Conservation (phyloP, 2,329 filamentous ascomycete genomes). For the Fusarium setosum region DNA sequence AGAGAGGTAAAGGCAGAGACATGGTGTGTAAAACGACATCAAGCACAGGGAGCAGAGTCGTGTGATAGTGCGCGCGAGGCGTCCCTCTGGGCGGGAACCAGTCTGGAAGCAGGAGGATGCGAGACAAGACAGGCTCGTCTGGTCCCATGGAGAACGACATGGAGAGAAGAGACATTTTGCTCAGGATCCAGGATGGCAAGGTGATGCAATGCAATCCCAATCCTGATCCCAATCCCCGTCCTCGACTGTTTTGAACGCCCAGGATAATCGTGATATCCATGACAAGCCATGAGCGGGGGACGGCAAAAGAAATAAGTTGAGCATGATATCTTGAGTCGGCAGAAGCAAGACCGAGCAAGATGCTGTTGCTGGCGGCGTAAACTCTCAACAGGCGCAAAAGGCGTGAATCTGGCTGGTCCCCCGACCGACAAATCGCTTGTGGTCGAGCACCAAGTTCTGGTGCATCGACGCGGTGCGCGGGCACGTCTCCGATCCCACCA, state of each 20-base stretch:
- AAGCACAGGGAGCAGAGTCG: constrained; percentile 26
- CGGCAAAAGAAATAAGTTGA: constrained; percentile 25
- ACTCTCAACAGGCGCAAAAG: constrained; percentile 3
- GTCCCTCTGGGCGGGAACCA: constrained; percentile 6
- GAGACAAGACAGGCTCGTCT: too few species aligned
- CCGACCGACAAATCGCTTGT: constrained; percentile 2
- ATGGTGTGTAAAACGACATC: constrained; percentile 45
- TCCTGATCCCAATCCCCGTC: too few species aligned
- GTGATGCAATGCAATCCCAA: background rate
- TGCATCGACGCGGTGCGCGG: constrained; percentile 14
- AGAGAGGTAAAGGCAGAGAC: constrained; percentile 35
- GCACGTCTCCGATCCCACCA: constrained; percentile 6
- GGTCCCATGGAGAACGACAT: background rate
- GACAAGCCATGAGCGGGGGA: constrained; percentile 3
- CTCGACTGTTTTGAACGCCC: background rate
- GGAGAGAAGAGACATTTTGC: background rate
- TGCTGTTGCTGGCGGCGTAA: background rate
- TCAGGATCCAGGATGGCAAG: background rate
- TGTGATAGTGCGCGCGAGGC: constrained; percentile 24
- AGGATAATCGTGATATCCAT: constrained; percentile 5
- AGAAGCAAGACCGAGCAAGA: background rate
- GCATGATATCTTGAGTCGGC: constrained; percentile 11
- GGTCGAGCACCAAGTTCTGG: background rate
- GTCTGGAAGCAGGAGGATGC: background rate
- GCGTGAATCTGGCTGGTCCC: background rate